phyloP scores from a whole-genome alignment of 2,329 filamentous ascomycete species.

The Nemania serpens region DNA sequence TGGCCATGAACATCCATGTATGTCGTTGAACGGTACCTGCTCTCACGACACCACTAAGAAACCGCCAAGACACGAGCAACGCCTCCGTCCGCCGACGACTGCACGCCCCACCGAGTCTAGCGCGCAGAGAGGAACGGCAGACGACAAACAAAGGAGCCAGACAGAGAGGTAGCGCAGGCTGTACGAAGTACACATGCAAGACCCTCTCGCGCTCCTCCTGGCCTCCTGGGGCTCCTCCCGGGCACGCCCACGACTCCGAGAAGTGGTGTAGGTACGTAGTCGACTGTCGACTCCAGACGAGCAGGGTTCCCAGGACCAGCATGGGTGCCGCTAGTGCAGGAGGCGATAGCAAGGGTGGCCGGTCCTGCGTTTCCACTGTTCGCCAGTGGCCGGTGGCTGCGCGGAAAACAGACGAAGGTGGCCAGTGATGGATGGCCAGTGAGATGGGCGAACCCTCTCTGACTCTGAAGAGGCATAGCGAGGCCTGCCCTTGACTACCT shows the following conservation, averaged over 20 bases:
- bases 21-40: slow-evolving; percentile 23
- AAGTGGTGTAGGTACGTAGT: slow-evolving; percentile 5
- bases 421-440: slow-evolving; percentile 17
- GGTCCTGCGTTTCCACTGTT: slow-evolving; percentile 16
- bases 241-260: slow-evolving; percentile 1
- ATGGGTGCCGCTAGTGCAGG: slow-evolving; percentile 29
- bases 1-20: slow-evolving; percentile 22
- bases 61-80: slow-evolving; percentile 23
- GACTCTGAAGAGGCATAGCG: neutral
- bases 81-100: slow-evolving; percentile 24
- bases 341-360: slow-evolving; percentile 23
- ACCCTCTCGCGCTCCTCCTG: slow-evolving; percentile 26
- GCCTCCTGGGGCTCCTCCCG: too few relatives aligned
- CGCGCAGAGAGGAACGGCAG: slow-evolving; percentile 25
- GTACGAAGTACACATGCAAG: slow-evolving; percentile 35
- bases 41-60: slow-evolving; percentile 22
- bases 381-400: slow-evolving; percentile 12
- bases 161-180: too few relatives aligned
- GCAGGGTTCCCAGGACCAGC: slow-evolving; percentile 28
- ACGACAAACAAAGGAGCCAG: slow-evolving; percentile 1
- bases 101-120: slow-evolving; percentile 27
- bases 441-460: slow-evolving; percentile 18
- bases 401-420: slow-evolving; percentile 19
- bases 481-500: too few relatives aligned
- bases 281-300: slow-evolving; percentile 14